These are phyloP conservation scores for Tolypocladium ophioglossoides DNA, from an alignment of 2,329 filamentous ascomycete genomes.

Conservation along the genomic window DNA sequence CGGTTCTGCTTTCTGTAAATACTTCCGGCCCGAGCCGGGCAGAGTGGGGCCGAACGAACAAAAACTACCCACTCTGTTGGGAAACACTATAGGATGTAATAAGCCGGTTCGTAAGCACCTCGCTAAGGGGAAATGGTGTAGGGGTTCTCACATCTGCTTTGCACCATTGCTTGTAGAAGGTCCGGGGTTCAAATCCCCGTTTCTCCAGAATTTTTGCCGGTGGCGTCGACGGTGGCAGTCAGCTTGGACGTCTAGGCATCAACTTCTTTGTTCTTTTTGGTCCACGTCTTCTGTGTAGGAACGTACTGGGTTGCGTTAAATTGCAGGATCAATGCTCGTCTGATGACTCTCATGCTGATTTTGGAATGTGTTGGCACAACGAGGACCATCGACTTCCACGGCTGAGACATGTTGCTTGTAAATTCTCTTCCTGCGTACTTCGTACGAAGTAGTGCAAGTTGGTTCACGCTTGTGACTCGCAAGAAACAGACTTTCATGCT, in stretches of 20 bases:
- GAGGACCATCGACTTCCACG: neutral
- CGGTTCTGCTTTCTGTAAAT: too few species aligned
- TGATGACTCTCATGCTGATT: neutral
- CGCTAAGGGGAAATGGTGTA: slow-evolving; percentile 8
- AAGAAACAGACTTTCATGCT: too few species aligned
- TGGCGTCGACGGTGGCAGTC: too few species aligned
- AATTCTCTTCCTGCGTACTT: too few species aligned
- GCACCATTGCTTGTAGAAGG: slow-evolving; percentile 7
- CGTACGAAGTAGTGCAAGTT: too few species aligned
- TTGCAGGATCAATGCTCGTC: too few species aligned
- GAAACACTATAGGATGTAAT: neutral
- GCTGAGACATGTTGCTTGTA: neutral
- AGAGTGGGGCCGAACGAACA: neutral
- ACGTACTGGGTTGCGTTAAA: too few species aligned
- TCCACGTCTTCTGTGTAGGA: too few species aligned
- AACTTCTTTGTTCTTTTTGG: neutral
- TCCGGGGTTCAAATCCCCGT: slow-evolving; percentile 11
- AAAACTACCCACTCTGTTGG: neutral
- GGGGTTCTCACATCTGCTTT: slow-evolving; percentile 11
- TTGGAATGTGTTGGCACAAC: neutral
- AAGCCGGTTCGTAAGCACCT: neutral
- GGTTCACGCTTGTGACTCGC: too few species aligned
- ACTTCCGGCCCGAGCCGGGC: neutral
- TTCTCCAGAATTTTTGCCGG: slow-evolving; percentile 4
- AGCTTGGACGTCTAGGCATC: too few species aligned